Conservation (phyloP, 495 filamentous ascomycete genomes). For the Trichoderma reesei region DNA sequence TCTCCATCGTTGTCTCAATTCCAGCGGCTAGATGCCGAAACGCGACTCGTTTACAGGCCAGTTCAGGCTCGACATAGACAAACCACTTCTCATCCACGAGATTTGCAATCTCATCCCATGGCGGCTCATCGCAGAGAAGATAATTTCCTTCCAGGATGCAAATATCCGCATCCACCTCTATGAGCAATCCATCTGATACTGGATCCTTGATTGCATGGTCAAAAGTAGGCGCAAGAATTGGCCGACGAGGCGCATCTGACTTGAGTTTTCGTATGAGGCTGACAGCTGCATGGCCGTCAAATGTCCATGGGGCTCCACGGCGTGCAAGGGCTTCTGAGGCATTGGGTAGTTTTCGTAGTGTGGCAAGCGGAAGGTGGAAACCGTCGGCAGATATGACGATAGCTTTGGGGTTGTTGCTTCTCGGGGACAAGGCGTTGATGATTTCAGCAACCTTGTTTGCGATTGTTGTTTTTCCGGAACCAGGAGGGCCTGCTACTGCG, state of each 20-base stretch:
- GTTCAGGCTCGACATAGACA: slow-evolving; percentile 11
- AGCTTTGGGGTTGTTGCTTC: not conserved
- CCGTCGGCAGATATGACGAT: slow-evolving; percentile 20
- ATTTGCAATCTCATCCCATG: slow-evolving; percentile 13
- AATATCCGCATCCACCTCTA: slow-evolving; percentile 8
- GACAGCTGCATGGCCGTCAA: slow-evolving; percentile 24
- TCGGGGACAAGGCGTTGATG: slow-evolving; percentile 22
- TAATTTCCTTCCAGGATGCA: slow-evolving; percentile 16
- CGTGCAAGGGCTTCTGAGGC: slow-evolving; percentile 24
- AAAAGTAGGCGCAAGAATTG: slow-evolving; percentile 13
- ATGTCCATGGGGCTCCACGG: slow-evolving; percentile 36
- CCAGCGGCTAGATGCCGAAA: slow-evolving; percentile 12
- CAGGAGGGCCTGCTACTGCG: slow-evolving; percentile 37
- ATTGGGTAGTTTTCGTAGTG: slow-evolving; percentile 26
- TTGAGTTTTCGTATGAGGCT: slow-evolving; percentile 15
- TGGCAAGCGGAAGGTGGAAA: slow-evolving; percentile 28
- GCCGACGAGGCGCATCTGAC: not conserved
- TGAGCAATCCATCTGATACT: slow-evolving; percentile 6
- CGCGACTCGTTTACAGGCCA: slow-evolving; percentile 11
- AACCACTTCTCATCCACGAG: slow-evolving; percentile 15
- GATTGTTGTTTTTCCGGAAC: slow-evolving; percentile 41
- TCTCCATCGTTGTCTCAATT: slow-evolving; percentile 14
- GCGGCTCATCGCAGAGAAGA: slow-evolving; percentile 10
- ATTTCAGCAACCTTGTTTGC: slow-evolving; percentile 23
- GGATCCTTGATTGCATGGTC: slow-evolving; percentile 16